phyloP scores from a whole-genome alignment of 257 asterid species.

The Solanum arcanum region DNA sequence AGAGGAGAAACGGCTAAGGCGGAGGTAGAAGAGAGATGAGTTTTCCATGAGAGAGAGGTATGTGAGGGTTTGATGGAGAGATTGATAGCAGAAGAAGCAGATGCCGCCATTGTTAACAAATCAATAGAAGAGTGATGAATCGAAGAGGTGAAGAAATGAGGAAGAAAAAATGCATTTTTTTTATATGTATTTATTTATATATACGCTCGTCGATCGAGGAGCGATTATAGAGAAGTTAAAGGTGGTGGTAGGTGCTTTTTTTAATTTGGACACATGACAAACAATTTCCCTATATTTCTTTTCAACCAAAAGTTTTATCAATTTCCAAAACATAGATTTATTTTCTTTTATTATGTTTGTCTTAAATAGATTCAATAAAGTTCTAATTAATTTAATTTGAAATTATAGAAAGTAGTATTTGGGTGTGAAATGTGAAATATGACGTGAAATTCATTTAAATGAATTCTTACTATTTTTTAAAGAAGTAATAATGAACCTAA shows the following conservation, averaged over 20 bases:
- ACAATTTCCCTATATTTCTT: not conserved
- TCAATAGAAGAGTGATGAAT: not conserved
- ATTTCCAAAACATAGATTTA: not conserved
- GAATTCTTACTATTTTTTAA: too few species aligned
- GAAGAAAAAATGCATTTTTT: not conserved
- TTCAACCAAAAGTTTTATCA: not conserved
- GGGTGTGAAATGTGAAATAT: not conserved
- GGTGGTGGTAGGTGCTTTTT: not conserved
- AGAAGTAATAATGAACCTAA: not conserved
- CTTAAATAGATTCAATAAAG: too few species aligned
- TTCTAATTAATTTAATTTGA: not conserved
- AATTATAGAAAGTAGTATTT: not conserved
- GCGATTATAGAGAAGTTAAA: not conserved
- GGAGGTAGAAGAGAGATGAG: constrained; percentile 20
- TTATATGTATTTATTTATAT: not conserved
- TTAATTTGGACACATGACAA: not conserved
- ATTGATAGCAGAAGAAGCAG: constrained; percentile 33
- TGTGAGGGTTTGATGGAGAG: constrained; percentile 13
- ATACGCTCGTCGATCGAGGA: not conserved
- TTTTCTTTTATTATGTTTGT: not conserved
- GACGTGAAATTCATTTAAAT: too few species aligned
- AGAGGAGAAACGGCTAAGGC: constrained; percentile 23
- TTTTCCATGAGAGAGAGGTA: constrained; percentile 26
- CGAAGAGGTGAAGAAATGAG: not conserved
- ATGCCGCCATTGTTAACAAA: constrained; percentile 34